Percentiles rank a stretch among this genome's conserved stretches.
Conservation (phyloP, 805 yeast genomes). For the Yamadazyma insecticola region DNA sequence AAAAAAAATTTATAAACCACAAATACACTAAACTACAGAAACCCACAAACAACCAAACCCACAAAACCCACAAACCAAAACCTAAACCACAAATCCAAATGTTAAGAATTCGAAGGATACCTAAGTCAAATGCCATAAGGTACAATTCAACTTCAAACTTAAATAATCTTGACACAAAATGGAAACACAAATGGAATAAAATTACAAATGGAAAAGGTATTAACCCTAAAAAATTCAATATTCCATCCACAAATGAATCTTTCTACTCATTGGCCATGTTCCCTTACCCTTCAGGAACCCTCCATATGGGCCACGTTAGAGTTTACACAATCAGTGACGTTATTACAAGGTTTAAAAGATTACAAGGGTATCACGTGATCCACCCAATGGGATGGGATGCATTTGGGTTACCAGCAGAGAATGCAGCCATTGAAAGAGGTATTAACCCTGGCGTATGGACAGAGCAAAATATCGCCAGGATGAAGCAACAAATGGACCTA, state of each 20-base stretch:
- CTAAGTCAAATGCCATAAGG: no score
- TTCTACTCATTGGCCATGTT: conserved; percentile 82
- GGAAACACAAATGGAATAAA: conserved; percentile 45
- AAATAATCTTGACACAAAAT: conserved; percentile 41
- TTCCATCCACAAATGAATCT: conserved; percentile 5
- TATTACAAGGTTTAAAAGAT: conserved; percentile 69
- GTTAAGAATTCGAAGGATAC: no score
- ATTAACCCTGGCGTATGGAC: conserved; percentile 87
- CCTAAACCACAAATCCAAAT: no score
- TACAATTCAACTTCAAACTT: no score
- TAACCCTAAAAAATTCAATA: conserved; percentile 27
- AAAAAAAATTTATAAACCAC: no score
- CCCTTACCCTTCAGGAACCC: conserved; percentile 91
- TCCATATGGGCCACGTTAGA: conserved; percentile 92
- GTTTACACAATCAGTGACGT: conserved; percentile 91
- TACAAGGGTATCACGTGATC: conserved; percentile 71
- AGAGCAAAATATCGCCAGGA: conserved; percentile 64
- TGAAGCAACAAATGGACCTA: conserved; percentile 74
- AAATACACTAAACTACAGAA: no score
- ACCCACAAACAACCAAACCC: no score
- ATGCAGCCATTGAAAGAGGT: conserved; percentile 88
- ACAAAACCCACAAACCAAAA: no score
- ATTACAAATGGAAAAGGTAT: conserved; percentile 28
- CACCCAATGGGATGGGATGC: conserved; percentile 99
- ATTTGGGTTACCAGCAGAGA: conserved; percentile 96